Base-by-base conservation (phyloP, 805 yeast species). In the Candida maris region DNA sequence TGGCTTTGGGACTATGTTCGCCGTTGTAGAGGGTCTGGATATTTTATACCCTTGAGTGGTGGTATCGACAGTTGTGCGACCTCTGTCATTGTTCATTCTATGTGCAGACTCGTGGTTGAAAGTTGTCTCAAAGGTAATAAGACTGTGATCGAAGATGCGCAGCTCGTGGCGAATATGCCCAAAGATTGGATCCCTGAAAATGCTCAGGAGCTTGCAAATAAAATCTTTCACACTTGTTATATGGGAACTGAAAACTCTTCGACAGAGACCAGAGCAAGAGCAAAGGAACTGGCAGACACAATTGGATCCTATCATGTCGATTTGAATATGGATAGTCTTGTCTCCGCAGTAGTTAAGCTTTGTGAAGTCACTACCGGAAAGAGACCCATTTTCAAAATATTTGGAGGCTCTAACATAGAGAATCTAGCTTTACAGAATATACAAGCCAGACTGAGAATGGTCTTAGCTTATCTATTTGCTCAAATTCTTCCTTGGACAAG, bases 21-120 rank as follows among this genome's bases (percentile, higher is more conserved):
- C 59, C 75, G 99, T 46, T 86, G 95, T 49, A 77, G 77, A 47
- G 85, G 93, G 34, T 86, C 88, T 0, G 99, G 99, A 0, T 93
- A 72, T 58, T 94, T 93, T 62, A 67, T 93, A 30, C 97, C 99
- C 0, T 68, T 93, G 33, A 83, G 95, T 59, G 99, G 99, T 14
- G 99, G 99, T 33, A 91, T 93, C 45, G 99, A 93, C 57, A 85
- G 95, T 23, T 94, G 98, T 67, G 96, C 98, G 2, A 93, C 98
- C 1, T 93, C 97, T 0, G 85, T 85, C 13, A 88, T 93, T 51
- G 95, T 93, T 19, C 85, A 83, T 54, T 85, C 94, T 15, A 93
- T 93, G 98, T 91, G 97, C 57, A 68, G 87, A 22, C 64, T 91
- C 14, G 97, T 91, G 0, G 79, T 78, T 1, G 61, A 72, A 13